Evolutionary conservation across 805 yeast genomes (phyloP), one percentile per base, ranked within the genome.

Genomic region (Candida manassasensis): DNA sequence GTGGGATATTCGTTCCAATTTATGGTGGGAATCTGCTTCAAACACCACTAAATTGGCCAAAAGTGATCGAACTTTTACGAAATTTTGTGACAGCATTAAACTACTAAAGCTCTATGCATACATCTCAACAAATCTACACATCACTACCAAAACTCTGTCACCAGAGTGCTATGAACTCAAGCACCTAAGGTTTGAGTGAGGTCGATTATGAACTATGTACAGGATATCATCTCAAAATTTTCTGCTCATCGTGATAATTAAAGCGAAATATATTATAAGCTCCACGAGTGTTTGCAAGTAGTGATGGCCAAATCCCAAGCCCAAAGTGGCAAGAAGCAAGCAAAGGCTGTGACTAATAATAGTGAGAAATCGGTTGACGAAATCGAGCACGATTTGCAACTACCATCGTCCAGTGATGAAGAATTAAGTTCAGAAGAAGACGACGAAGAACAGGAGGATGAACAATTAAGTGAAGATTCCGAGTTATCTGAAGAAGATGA

Each of bases 401-500:
- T 45, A 27, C 47, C 47, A 10, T 39, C 46, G 10, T 44, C 48
- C 5, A 35, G 42, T 22, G 35, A 29, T 8, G 37, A 36, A 10
- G 38, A 38, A 24, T 48, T 43, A 30, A 49, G 45, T 21, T 28
- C 30, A 22, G 43, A 40, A 16, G 52, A 29, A 17, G 39, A 38
- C 31, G 33, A 38, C 22, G 45, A 33, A 21, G 38, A 38, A 34
- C 33, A 38, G 24, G 45, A 49, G 33, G 39, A 40, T 38, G 53
- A 24, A 24, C 14, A 24, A 24, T 6, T 24, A 7, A 24, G 27
- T 24, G 53, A 47, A 14, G 46, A 37, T 12, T 39, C 45, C 27
- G 63, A 54, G 29, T 40, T 45, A 38, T 40, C 53, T 18, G 50
- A 45, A 28, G 59, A 57, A 22, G 54, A 50, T 9, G 49, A 47